Evolutionary conservation across 768 basidiomycete species (phyloP), one percentile per base, ranked within the genome.

Genomic region (Podaxis rugospora): DNA sequence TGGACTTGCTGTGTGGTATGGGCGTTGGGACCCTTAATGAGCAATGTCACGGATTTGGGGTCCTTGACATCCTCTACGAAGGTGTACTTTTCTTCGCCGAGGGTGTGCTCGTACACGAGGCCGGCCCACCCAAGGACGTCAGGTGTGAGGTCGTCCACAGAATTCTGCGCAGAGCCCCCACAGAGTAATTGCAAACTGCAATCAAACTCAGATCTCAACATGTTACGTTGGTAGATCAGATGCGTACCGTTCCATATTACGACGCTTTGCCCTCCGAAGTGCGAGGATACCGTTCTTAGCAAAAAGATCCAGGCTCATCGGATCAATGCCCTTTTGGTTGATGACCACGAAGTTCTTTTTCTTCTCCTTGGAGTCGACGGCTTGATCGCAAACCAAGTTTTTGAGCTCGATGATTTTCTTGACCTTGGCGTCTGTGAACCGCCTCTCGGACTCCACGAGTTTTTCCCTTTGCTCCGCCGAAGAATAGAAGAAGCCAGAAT

Each of bases 241-340:
- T 32, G 70, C 81, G 62, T 68, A 93, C 94, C 95, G 82, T 74
- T 99, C 97, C 97, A 99, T 98, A 72, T 99, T 99, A 68, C 97
- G 87, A 71, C 97, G 82, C 80, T 99, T 99, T 16, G 97, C 97
- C 63, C 97, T 82, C 64, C 97, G 84, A 54, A 99, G 82, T 21
- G 94, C 96, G 61, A 99, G 76, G 64, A 99, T 98, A 11, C 95
- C 96, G 74, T 94, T 92, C 82, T 98, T 98, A 47, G 93, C 95
- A 42, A 99, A 79, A 44, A 98, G 88, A 74, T 99, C 97, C 59
- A 99, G 81, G 68, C 90, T 93, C 71, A 99, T 84, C 5, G 97
- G 97, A 73, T 99, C 97, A 65, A 99, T 99, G 64, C 97, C 97
- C 75, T 99, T 99, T 75, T 99, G 97, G 74, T 98, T 99, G 76